phyloP scores from a whole-genome alignment of 495 filamentous ascomycete species.

The Aspergillus diversus region DNA sequence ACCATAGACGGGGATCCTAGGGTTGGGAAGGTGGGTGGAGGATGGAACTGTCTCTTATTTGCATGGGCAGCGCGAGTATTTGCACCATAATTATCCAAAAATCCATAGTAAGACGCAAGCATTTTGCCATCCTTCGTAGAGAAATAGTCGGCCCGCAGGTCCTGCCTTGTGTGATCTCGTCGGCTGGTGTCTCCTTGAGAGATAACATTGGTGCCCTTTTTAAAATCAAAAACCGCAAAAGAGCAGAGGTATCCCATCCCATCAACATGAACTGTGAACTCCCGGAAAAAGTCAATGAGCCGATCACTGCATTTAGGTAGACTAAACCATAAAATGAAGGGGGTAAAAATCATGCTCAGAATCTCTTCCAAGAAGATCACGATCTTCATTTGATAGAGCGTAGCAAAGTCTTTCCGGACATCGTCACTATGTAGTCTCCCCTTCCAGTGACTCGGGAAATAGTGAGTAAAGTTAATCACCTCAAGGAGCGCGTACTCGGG shows the following conservation, averaged over 20 bases:
- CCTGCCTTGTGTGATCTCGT: constrained; percentile 43
- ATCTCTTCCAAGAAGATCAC: constrained; percentile 92
- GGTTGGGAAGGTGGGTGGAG: constrained; percentile 77
- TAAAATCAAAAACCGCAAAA: constrained; percentile 98
- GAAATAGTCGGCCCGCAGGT: constrained; percentile 88
- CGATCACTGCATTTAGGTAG: constrained; percentile 89
- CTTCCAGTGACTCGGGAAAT: constrained; percentile 85
- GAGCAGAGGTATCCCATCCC: constrained; percentile 94
- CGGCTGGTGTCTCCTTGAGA: constrained; percentile 42
- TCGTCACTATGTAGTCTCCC: constrained; percentile 88
- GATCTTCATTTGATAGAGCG: constrained; percentile 85
- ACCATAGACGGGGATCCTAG: constrained; percentile 64
- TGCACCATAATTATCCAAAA: constrained; percentile 83
- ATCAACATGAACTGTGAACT: constrained; percentile 96
- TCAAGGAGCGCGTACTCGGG: constrained; percentile 85
- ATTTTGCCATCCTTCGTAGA: constrained; percentile 96
- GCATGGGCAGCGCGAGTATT: constrained; percentile 64
- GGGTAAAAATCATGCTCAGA: constrained; percentile 87
- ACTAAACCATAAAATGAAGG: constrained; percentile 84
- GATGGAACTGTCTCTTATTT: constrained; percentile 63
- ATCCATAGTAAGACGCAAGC: constrained; percentile 91
- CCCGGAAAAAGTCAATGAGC: constrained; percentile 95
- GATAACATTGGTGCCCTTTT: constrained; percentile 70
- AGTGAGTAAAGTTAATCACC: constrained; percentile 90
- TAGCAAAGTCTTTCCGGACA: constrained; percentile 79